A percentile compares a stretch with the other conserved stretches of the same genome.
Evolutionary conservation across 1,284 basidiomycete genomes (phyloP).

Genomic region (Thelephora terrestris): DNA sequence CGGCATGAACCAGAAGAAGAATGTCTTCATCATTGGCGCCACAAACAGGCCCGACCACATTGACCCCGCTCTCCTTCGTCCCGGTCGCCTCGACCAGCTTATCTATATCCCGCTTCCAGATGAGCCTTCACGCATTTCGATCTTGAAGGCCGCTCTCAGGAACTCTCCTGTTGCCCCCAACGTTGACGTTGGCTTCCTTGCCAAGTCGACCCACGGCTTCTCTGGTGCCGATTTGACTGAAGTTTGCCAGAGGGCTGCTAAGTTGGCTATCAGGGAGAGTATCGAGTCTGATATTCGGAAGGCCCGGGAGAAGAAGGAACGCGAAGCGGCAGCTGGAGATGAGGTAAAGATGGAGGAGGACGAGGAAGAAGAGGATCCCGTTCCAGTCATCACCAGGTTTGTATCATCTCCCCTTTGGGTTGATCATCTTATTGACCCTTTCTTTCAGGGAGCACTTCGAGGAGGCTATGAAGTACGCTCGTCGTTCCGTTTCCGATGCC

Average conservation of each 20-base stretch:
- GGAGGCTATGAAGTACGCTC: slow-evolving; percentile 93
- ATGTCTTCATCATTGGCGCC: slow-evolving; percentile 97
- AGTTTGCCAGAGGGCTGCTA: slow-evolving; percentile 96
- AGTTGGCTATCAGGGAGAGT: slow-evolving; percentile 90
- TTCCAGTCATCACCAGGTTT: slow-evolving; percentile 87
- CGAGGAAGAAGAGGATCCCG: slow-evolving; percentile 80
- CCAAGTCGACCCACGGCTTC: slow-evolving; percentile 95
- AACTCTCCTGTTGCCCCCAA: slow-evolving; percentile 85
- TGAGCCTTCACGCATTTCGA: slow-evolving; percentile 84
- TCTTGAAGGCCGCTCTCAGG: slow-evolving; percentile 86
- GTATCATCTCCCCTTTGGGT: slow-evolving; percentile 6
- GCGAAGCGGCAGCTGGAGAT: slow-evolving; percentile 61
- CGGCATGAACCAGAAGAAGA: slow-evolving; percentile 99
- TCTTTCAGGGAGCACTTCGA: slow-evolving; percentile 78
- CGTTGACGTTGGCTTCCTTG: slow-evolving; percentile 82
- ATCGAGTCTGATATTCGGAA: slow-evolving; percentile 89
- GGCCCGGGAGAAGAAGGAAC: slow-evolving; percentile 74
- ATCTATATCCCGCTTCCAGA: slow-evolving; percentile 94
- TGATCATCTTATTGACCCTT: slow-evolving; percentile 4
- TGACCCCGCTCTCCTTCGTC: slow-evolving; percentile 92
- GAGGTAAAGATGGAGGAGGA: slow-evolving; percentile 72
- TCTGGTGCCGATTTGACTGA: slow-evolving; percentile 99
- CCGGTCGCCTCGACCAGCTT: slow-evolving; percentile 94
- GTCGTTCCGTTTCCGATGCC: slow-evolving; percentile 86
- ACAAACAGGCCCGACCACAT: slow-evolving; percentile 99